Conservation (phyloP, 306 rosid species). For the Lathyrus sativus region DNA sequence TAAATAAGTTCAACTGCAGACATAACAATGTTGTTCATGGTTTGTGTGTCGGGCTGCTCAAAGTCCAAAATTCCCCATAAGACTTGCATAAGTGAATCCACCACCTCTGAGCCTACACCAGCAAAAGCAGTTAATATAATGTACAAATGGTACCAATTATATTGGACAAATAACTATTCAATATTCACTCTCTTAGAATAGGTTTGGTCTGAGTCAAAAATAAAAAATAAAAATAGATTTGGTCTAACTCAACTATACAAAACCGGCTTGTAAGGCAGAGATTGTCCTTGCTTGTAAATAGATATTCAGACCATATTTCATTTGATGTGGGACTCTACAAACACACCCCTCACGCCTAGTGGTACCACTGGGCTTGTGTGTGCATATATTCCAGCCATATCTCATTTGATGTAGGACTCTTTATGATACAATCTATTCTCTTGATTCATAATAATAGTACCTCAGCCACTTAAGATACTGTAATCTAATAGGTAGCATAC, state of each 20-base stretch:
- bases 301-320: too few species aligned
- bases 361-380: too few species aligned
- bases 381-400: too few species aligned
- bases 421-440: background rate
- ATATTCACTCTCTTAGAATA: background rate
- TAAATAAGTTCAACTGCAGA: conserved; percentile 99
- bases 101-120: conserved; percentile 84
- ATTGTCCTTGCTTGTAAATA: too few species aligned
- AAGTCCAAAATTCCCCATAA: conserved; percentile 96
- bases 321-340: too few species aligned
- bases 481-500: background rate
- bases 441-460: conserved; percentile 21
- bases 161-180: conserved; percentile 4
- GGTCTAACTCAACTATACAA: too few species aligned
- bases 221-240: too few species aligned
- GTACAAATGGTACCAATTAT: conserved; percentile 16
- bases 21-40: conserved; percentile 89
- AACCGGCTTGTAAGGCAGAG: too few species aligned
- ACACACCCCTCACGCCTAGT: too few species aligned
- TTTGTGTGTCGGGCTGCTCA: conserved; percentile 96
- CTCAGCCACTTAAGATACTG: conserved; percentile 3
- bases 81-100: conserved; percentile 93
- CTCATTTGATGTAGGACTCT: too few species aligned
- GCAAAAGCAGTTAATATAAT: conserved; percentile 37
- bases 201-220: too few species aligned